phyloP scores from a whole-genome alignment of 2,329 filamentous ascomycete species.

The Exophiala alcalophila region DNA sequence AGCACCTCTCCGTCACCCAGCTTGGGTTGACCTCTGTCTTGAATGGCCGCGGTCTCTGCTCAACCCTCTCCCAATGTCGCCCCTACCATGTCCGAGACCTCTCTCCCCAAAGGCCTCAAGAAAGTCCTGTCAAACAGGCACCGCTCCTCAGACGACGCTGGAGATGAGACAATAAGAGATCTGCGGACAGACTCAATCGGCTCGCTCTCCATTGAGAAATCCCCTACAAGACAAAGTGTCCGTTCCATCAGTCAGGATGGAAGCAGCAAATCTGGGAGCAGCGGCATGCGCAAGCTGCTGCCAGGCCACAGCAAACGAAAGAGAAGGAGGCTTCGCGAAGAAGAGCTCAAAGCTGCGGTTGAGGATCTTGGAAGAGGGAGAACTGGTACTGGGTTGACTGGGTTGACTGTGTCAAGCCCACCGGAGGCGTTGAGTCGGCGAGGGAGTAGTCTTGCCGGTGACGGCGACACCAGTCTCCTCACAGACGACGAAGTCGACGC shows the following conservation, averaged over 20 bases:
- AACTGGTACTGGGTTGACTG: slow-evolving; percentile 9
- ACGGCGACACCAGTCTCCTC: slow-evolving; percentile 24
- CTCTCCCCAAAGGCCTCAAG: slow-evolving; percentile 37
- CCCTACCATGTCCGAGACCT: slow-evolving; percentile 28
- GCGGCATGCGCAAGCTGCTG: slow-evolving; percentile 54
- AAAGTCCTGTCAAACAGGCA: slow-evolving; percentile 39
- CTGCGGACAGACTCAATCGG: slow-evolving; percentile 36
- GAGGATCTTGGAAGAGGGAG: slow-evolving; percentile 24
- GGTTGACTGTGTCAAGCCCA: slow-evolving; percentile 5
- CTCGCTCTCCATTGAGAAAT: slow-evolving; percentile 37
- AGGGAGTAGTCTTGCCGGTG: slow-evolving; percentile 21
- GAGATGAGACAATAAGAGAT: slow-evolving; percentile 35
- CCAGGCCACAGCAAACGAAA: slow-evolving; percentile 44
- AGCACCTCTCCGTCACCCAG: slow-evolving; percentile 6
- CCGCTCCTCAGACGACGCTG: slow-evolving; percentile 31
- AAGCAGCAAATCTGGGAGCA: slow-evolving; percentile 39
- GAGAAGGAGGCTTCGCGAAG: slow-evolving; percentile 37
- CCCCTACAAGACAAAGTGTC: slow-evolving; percentile 35
- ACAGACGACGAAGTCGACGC: slow-evolving; percentile 27
- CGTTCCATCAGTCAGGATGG: slow-evolving; percentile 39
- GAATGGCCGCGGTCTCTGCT: slow-evolving; percentile 26
- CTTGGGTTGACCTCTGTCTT: not conserved
- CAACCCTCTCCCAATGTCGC: slow-evolving; percentile 24
- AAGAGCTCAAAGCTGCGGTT: slow-evolving; percentile 25
- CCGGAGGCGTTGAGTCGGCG: slow-evolving; percentile 11